Evolutionary conservation across 257 asterid genomes (phyloP).

Genomic region (Plantago ovata): DNA sequence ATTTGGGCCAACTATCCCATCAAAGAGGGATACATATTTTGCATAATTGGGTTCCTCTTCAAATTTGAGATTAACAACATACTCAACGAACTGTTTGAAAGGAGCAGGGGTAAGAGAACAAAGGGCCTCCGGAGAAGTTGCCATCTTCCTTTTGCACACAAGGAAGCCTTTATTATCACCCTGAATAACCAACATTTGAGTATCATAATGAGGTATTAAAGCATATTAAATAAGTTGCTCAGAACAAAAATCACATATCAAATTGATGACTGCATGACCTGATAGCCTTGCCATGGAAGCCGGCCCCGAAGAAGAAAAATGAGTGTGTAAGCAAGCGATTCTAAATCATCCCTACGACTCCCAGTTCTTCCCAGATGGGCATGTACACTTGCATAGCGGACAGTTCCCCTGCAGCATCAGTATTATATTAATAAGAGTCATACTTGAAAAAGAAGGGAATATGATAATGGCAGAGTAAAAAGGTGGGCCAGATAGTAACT

Average conservation of each 20-base stretch:
- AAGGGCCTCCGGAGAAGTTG: constrained; percentile 50
- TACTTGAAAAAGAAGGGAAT: too few species aligned
- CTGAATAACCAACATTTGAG: constrained; percentile 21
- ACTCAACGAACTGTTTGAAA: constrained; percentile 44
- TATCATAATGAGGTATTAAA: too few species aligned
- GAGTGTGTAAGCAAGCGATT: constrained; percentile 62
- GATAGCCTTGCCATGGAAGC: constrained; percentile 65
- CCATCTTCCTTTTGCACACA: constrained; percentile 59
- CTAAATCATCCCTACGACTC: constrained; percentile 65
- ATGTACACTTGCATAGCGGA: constrained; percentile 60
- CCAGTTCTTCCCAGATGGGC: constrained; percentile 67
- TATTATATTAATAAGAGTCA: too few species aligned
- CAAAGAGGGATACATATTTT: constrained; percentile 46
- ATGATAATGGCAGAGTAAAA: constrained; percentile 12
- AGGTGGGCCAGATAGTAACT: background rate
- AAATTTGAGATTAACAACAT: constrained; percentile 50
- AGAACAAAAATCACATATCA: too few species aligned
- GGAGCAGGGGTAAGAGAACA: constrained; percentile 51
- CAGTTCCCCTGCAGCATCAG: constrained; percentile 45
- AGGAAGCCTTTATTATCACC: constrained; percentile 56
- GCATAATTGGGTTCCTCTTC: constrained; percentile 64
- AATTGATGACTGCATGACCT: constrained; percentile 24
- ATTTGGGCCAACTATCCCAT: constrained; percentile 53
- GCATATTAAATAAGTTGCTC: too few species aligned
- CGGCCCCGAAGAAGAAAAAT: constrained; percentile 54